These are phyloP conservation scores for Talaromyces sp. DNA, from an alignment of 2,329 filamentous ascomycete genomes.

Conservation along the genomic window DNA sequence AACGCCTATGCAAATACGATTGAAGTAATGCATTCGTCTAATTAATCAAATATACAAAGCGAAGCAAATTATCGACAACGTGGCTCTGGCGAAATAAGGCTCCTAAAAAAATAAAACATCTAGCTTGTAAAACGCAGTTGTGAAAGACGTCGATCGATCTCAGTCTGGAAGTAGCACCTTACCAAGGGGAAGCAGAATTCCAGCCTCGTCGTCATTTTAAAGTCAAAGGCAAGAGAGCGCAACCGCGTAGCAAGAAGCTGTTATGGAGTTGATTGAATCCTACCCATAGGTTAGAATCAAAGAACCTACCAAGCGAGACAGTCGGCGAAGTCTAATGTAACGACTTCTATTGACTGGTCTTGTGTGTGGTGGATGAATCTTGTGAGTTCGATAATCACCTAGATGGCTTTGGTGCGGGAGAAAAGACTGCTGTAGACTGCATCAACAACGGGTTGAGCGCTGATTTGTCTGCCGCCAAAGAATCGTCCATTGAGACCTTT, in stretches of 20 bases:
- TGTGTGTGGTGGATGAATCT: background rate
- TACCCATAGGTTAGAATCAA: conserved; percentile 23
- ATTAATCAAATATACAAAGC: conserved; percentile 18
- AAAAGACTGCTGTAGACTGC: conserved; percentile 98
- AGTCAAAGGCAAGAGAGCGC: conserved; percentile 1
- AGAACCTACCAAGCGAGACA: conserved; percentile 28
- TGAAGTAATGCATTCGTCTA: background rate
- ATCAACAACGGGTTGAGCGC: conserved; percentile 92
- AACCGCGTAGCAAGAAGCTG: conserved; percentile 7
- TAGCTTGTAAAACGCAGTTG: conserved; percentile 2
- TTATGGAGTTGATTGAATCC: conserved; percentile 21
- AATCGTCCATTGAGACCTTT: conserved; percentile 95
- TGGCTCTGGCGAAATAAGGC: conserved; percentile 11
- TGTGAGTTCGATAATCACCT: conserved; percentile 28
- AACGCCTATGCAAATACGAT: background rate
- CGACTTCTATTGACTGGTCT: background rate
- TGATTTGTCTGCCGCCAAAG: conserved; percentile 90
- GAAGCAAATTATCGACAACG: background rate
- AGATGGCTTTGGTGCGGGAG: conserved; percentile 79
- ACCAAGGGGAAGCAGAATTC: conserved; percentile 19
- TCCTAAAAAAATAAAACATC: conserved; percentile 14
- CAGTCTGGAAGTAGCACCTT: conserved; percentile 19
- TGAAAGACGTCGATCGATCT: conserved; percentile 2
- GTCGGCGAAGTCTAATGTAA: conserved; percentile 19
- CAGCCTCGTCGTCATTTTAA: conserved; percentile 8